phyloP scores from a whole-genome alignment of 257 asterid species.

The Solanum chiquidenum region DNA sequence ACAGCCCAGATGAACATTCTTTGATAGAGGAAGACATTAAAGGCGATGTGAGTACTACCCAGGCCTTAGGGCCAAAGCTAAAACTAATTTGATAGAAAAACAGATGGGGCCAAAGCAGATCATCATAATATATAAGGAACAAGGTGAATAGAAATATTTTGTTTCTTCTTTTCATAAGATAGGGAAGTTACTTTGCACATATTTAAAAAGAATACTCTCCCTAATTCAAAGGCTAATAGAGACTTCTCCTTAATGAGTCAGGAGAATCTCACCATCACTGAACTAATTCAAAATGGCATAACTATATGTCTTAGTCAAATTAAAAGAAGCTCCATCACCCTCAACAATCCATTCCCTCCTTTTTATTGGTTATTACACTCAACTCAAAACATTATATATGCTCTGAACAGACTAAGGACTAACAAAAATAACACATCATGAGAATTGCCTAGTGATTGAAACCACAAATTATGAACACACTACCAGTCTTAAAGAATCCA shows the following conservation, averaged over 20 bases:
- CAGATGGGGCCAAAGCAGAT: neutral
- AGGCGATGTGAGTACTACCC: neutral
- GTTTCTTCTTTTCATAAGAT: neutral
- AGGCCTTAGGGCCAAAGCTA: neutral
- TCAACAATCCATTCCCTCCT: neutral
- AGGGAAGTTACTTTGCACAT: neutral
- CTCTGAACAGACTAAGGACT: neutral
- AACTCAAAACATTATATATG: neutral
- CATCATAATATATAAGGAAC: neutral
- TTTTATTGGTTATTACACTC: neutral
- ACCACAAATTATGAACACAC: neutral
- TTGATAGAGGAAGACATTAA: neutral
- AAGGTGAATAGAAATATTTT: neutral
- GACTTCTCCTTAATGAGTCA: neutral
- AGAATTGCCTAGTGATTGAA: neutral
- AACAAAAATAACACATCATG: neutral
- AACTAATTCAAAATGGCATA: neutral
- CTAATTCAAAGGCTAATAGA: neutral
- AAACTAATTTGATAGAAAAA: neutral
- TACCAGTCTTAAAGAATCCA: neutral
- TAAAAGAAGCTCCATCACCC: neutral
- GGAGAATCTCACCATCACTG: neutral
- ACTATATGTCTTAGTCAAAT: neutral
- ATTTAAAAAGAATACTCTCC: neutral
- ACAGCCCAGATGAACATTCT: neutral